Base-by-base conservation (phyloP, 257 asterid species). In the Parsonsia alboflavescens region DNA sequence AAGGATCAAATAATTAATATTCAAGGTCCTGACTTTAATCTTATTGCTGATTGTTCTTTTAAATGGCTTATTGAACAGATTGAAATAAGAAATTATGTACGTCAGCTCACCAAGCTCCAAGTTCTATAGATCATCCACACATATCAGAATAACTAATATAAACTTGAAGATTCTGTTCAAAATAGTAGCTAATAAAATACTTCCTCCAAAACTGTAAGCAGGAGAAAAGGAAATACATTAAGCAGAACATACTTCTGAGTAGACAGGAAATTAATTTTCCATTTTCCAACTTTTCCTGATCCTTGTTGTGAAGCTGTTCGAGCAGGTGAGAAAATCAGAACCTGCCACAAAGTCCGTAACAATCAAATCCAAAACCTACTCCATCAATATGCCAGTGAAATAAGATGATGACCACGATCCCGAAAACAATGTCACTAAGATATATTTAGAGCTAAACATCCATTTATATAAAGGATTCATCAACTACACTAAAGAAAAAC, bases 271-370 rank as follows among this genome's bases (percentile, higher is more conserved):
- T 92, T 90, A 80, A 95, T 95, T 84, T 89, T 95, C 98, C 99
- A 95, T 79, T 69, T 88, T 77, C 97, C 98, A 83, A 95, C 87
- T 82, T 92, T 92, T 78, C 97, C 99, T 17, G 99, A 91, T 78
- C 99, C 99, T 84, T 95, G 99, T 76, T 95, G 99, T 28, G 90
- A 76, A 59, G 98, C 99, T 77, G 98, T 89, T 80, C 97, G 88
- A 72, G 99, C 99, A 65, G 99, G 99, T 48, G 99, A 90, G 82
- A 73, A 87, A 53, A 95, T 91, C 77, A 88, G 74, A 79, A 95
- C 99, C 98, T 93, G 80, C 22, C 59, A 74, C 64, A 45, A 79
- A 73, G 58, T 8, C 54, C 39, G 46, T 6, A 7, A 42, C 17
- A 19, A 1, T 36, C 16, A 33, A 16, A 26, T 48, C 5, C n/a